Evolutionary conservation across 805 yeast species (phyloP).

Genomic region (Yamadazyma sp.): DNA sequence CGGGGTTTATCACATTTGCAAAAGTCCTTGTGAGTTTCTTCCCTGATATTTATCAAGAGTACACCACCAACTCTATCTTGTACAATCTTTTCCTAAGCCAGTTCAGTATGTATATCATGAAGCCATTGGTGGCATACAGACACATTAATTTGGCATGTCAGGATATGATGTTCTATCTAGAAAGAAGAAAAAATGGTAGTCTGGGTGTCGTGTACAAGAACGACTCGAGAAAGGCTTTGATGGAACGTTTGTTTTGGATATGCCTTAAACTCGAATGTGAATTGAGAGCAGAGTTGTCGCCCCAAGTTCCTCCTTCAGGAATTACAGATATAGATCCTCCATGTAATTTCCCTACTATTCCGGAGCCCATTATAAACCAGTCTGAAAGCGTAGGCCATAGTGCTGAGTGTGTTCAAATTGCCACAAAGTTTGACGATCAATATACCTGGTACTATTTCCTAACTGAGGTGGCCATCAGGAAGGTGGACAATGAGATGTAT

Average conservation of each 20-base stretch:
- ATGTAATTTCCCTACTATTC: slow-evolving; percentile 30
- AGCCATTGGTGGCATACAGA: slow-evolving; percentile 28
- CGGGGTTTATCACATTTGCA: slow-evolving; percentile 24
- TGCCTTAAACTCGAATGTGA: slow-evolving; percentile 40
- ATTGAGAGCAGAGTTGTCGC: slow-evolving; percentile 33
- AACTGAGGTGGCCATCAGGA: slow-evolving; percentile 41
- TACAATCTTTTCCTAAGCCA: slow-evolving; percentile 23
- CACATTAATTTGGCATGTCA: slow-evolving; percentile 27
- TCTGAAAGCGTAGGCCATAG: slow-evolving; percentile 18
- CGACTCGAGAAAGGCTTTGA: slow-evolving; percentile 16
- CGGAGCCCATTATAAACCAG: slow-evolving; percentile 22
- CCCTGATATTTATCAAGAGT: slow-evolving; percentile 18
- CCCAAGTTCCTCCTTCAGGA: slow-evolving; percentile 31
- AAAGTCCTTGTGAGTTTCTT: slow-evolving; percentile 20
- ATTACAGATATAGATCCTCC: slow-evolving; percentile 33
- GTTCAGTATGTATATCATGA: slow-evolving; percentile 24
- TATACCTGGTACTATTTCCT: slow-evolving; percentile 40
- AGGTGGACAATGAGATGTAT: slow-evolving; percentile 36
- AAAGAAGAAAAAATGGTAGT: slow-evolving; percentile 15
- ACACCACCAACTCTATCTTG: slow-evolving; percentile 5
- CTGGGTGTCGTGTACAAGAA: slow-evolving; percentile 7
- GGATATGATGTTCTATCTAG: slow-evolving; percentile 30
- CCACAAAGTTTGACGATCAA: slow-evolving; percentile 24
- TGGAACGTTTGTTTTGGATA: slow-evolving; percentile 36
- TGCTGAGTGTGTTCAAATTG: slow-evolving; percentile 25